Conservation (phyloP, 2,329 filamentous ascomycete genomes). For the Botrytis porri region DNA sequence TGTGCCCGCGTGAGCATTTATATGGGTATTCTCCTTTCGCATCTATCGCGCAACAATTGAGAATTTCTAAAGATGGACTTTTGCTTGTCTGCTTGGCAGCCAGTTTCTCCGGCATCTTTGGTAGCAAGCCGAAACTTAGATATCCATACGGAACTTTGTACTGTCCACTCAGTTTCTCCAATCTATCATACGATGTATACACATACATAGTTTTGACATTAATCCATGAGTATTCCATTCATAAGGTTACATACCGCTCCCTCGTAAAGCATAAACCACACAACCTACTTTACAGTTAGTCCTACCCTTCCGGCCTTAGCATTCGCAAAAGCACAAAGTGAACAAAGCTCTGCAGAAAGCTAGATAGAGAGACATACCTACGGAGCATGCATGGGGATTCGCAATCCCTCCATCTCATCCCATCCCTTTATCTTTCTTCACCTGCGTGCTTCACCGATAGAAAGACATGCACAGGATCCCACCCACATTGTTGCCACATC, state of each 20-base stretch:
- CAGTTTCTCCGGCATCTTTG: not conserved
- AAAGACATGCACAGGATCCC: not conserved
- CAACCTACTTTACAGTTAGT: not conserved
- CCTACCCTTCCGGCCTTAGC: not conserved
- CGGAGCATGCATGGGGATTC: not conserved
- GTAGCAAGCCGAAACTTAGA: not conserved
- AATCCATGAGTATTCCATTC: not conserved
- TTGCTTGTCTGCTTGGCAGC: not conserved
- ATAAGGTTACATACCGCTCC: not conserved
- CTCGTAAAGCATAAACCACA: not conserved
- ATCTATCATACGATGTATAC: not conserved
- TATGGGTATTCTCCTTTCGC: not conserved
- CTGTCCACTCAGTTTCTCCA: not conserved
- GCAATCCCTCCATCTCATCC: not conserved
- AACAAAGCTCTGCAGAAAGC: conserved; percentile 1
- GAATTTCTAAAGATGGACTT: not conserved
- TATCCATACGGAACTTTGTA: not conserved
- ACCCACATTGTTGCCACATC: not conserved
- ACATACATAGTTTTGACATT: not conserved
- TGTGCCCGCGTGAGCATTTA: conserved; percentile 11
- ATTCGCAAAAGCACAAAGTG: not conserved
- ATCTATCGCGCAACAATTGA: not conserved
- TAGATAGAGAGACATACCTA: not conserved
- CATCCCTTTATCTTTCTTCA: not conserved
- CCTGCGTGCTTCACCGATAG: not conserved